Evolutionary conservation across 2,329 filamentous ascomycete genomes (phyloP).

Genomic region (Neonectria sp.): DNA sequence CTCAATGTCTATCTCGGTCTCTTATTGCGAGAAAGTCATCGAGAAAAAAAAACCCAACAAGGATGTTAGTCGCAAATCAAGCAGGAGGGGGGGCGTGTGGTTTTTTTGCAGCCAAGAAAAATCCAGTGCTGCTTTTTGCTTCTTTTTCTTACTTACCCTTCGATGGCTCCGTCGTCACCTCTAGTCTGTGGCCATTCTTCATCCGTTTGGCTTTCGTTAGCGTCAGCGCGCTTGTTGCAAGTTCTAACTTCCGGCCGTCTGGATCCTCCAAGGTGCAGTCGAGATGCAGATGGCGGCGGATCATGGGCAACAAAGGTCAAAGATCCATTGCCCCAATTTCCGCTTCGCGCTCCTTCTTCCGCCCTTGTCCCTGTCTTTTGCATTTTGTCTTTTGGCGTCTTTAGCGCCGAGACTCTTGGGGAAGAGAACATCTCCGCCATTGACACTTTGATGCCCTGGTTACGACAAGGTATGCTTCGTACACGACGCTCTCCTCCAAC

Average conservation of each 20-base stretch:
- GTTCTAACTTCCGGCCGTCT: conserved; percentile 29
- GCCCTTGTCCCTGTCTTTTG: conserved; percentile 22
- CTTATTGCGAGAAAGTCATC: conserved; percentile 34
- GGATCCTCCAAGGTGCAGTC: conserved; percentile 34
- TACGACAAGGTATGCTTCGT: conserved; percentile 36
- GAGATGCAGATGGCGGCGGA: conserved; percentile 41
- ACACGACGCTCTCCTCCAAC: conserved; percentile 30
- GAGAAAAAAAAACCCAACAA: conserved; percentile 42
- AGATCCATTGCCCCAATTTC: conserved; percentile 34
- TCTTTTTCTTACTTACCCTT: conserved; percentile 11
- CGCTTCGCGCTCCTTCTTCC: conserved; percentile 26
- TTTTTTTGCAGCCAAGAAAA: conserved; percentile 35
- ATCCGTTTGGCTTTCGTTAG: conserved; percentile 47
- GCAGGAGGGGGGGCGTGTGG: conserved; percentile 38
- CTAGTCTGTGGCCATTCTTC: conserved; percentile 14
- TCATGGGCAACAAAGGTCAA: conserved; percentile 34
- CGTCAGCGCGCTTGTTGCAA: conserved; percentile 52
- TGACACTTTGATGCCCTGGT: conserved; percentile 38
- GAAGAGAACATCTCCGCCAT: conserved; percentile 28
- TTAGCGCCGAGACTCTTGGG: conserved; percentile 19
- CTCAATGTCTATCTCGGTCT: conserved; percentile 34
- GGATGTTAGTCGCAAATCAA: conserved; percentile 28
- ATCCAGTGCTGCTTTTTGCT: conserved; percentile 55
- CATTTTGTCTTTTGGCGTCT: conserved; percentile 24
- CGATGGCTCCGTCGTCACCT: conserved; percentile 5